These are phyloP conservation scores for Talaromyces sp. DNA, from an alignment of 2,329 filamentous ascomycete species.

Conservation along the genomic window DNA sequence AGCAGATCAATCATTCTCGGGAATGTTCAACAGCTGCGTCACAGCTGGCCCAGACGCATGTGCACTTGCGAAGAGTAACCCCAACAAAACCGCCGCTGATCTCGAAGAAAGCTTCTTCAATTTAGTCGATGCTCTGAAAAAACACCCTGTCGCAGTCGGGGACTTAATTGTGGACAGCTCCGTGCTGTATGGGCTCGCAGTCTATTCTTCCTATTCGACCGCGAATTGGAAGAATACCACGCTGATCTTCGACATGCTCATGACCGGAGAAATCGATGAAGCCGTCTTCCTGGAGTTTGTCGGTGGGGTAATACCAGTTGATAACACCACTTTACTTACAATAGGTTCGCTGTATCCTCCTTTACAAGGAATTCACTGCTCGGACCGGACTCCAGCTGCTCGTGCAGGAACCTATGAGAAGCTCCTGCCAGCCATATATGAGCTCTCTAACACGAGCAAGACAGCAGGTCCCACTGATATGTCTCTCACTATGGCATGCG, in stretches of 20 bases:
- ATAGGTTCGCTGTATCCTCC: background rate
- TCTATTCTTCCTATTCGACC: background rate
- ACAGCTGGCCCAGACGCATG: background rate
- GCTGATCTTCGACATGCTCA: background rate
- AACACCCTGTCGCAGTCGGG: background rate
- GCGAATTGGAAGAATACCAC: background rate
- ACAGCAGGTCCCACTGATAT: constrained; percentile 11
- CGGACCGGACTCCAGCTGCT: background rate
- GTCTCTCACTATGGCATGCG: constrained; percentile 12
- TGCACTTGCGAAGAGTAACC: background rate
- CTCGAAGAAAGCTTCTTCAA: background rate
- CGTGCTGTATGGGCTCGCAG: background rate
- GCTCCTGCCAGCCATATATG: background rate
- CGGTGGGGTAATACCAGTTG: background rate
- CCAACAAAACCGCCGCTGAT: background rate
- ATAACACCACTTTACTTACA: background rate
- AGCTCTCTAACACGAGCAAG: background rate
- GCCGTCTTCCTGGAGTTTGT: background rate
- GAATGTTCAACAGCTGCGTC: constrained; percentile 6
- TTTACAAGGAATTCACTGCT: constrained; percentile 5
- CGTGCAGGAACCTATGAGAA: background rate
- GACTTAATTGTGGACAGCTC: background rate
- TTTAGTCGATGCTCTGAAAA: background rate
- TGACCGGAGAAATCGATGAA: background rate
- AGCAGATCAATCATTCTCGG: constrained; percentile 5